Base-by-base conservation (phyloP, 2,329 filamentous ascomycete genomes). In the Neonectria coccinea region DNA sequence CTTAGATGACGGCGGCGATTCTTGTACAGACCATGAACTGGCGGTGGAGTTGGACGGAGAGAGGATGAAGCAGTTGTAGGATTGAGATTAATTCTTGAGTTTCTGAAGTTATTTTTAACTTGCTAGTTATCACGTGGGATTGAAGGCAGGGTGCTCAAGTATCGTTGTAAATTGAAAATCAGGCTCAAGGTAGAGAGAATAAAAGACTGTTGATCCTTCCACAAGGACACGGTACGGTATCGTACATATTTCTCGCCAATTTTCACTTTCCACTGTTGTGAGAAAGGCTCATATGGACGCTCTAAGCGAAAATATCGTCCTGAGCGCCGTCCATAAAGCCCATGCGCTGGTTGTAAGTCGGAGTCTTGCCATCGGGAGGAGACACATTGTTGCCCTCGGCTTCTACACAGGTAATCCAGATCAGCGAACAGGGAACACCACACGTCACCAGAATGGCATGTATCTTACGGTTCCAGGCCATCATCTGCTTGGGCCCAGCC, bases 401-500 rank as follows among this genome's bases (percentile, higher is more conserved):
- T 63, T 79, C 77, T 79, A 50, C 14, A 51, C 1, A 4, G 5
- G 11, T 4, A 27, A 12, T 56, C 10, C 56, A 51, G 14, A 59
- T 14, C 56, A 51, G 27, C 27, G 20, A 64, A 22, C 18, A 2
- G 5, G 5, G 2, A n/a, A 4, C 7, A 7, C 58, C 5, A 27
- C 16, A 36, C 11, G 18, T 3, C 22, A 14, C 36, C 71, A 2
- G 5, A n/a, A 7, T 16, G 14, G 36, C 2, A 8, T 39, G 11
- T n/a, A 1, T 39, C 76, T 70, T 63, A 78, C 79, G 83, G 57
- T 85, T 78, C 79, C 80, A 84, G 1, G 77, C 82, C 59, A 84
- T 80, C 79, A 84, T 84, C 70, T 85, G 83, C 74, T 85, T 85
- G 1, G 83, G 81, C 0, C 84, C 83, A 14, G 76, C 67, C 14